Conservation (phyloP, 768 basidiomycete genomes). For the Kwoniella botswanensis region DNA sequence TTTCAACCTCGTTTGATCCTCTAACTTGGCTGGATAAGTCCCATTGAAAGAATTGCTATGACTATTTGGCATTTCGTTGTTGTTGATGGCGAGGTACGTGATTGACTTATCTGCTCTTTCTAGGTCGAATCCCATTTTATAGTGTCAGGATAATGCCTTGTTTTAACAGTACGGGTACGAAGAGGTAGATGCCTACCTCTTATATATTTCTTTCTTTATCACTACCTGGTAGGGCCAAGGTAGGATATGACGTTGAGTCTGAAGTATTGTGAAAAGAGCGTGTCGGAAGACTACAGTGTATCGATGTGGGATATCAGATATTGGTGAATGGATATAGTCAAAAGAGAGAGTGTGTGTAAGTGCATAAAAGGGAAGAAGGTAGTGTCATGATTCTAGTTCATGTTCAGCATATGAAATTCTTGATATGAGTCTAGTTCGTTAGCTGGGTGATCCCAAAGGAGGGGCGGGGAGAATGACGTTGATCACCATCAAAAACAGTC, state of each 20-base stretch:
- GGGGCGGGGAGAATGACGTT: background rate
- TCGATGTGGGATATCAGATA: too few relatives aligned
- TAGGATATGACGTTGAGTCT: too few relatives aligned
- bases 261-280: too few relatives aligned
- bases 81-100: background rate
- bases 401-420: too few relatives aligned
- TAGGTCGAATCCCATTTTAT: slow-evolving; percentile 6
- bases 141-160: background rate
- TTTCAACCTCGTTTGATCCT: slow-evolving; percentile 5
- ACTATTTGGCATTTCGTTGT: slow-evolving; percentile 7
- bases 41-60: background rate
- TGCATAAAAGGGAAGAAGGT: too few relatives aligned
- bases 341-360: too few relatives aligned
- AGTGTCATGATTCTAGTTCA: too few relatives aligned
- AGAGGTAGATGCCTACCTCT: background rate
- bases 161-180: background rate
- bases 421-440: too few relatives aligned
- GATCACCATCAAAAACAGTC: too few relatives aligned
- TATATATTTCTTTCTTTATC: background rate
- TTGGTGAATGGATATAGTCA: too few relatives aligned
- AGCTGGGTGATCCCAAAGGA: background rate
- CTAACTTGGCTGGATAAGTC: background rate
- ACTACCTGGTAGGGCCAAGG: too few relatives aligned
- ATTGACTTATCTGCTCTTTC: background rate
- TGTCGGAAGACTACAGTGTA: too few relatives aligned